Evolutionary conservation across 2,329 filamentous ascomycete species (phyloP).

Genomic region (Pestalotiopsis sp.): DNA sequence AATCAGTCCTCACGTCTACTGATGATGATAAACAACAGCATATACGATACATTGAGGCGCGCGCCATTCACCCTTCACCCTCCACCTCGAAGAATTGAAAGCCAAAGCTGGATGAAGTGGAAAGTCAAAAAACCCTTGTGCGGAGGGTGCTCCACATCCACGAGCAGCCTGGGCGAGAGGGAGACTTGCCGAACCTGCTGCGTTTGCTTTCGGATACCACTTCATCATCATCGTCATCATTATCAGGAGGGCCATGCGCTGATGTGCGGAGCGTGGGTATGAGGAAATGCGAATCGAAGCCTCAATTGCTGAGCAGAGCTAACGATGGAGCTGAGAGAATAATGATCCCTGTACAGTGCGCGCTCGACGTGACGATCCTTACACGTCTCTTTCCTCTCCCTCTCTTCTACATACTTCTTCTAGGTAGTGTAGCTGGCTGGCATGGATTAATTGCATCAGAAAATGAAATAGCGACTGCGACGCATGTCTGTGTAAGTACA

Average conservation of each 20-base stretch:
- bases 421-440: not conserved
- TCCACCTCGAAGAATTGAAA: not conserved
- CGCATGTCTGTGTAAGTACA: not conserved
- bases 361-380: not conserved
- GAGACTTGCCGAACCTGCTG: not conserved
- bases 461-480: not conserved
- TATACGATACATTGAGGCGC: not conserved
- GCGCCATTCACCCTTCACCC: not conserved
- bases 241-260: not conserved
- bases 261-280: not conserved
- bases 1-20: not conserved
- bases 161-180: not conserved
- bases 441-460: not conserved
- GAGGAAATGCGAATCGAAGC: not conserved
- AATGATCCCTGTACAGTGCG: slow-evolving; percentile 2
- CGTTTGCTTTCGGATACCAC: not conserved
- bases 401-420: not conserved
- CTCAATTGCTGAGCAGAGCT: not conserved
- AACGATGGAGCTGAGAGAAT: slow-evolving; percentile 2
- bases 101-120: not conserved
- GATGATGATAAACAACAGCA: not conserved
- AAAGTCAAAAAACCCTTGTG: not conserved
- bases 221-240: not conserved
- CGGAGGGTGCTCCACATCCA: not conserved
- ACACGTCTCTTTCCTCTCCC: not conserved